These are phyloP conservation scores for Thelephora aurantiotincta DNA, from an alignment of 768 basidiomycete species.

Conservation along the genomic window DNA sequence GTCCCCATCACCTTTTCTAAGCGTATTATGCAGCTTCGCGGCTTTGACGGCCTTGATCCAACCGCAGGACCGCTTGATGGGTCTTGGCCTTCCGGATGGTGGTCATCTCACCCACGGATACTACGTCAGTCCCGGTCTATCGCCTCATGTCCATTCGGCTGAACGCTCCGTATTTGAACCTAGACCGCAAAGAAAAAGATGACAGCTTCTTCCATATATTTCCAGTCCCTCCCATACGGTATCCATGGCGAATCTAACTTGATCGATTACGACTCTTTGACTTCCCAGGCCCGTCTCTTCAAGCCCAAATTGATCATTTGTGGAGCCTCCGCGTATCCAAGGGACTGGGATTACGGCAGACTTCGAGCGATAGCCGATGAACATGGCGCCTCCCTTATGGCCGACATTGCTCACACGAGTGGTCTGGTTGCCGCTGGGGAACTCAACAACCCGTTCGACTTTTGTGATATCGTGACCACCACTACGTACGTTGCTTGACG, in stretches of 20 bases:
- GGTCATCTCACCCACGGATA: constrained; percentile 96
- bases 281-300: constrained; percentile 83
- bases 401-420: constrained; percentile 95
- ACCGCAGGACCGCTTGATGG: constrained; percentile 97
- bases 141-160: constrained; percentile 2
- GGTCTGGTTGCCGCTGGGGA: constrained; percentile 90
- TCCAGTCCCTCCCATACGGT: constrained; percentile 93
- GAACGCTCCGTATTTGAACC: neutral
- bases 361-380: constrained; percentile 72
- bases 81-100: constrained; percentile 94
- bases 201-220: constrained; percentile 99
- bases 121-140: constrained; percentile 45
- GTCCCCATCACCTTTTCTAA: constrained; percentile 6
- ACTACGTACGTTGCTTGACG: constrained; percentile 53
- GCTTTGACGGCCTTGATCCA: constrained; percentile 91
- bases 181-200: constrained; percentile 99
- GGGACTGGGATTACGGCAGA: constrained; percentile 90
- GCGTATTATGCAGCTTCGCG: constrained; percentile 56
- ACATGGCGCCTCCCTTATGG: constrained; percentile 89
- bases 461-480: constrained; percentile 96
- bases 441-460: constrained; percentile 83
- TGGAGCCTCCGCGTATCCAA: constrained; percentile 95
- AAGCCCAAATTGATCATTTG: constrained; percentile 93
- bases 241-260: constrained; percentile 74
- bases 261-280: constrained; percentile 76